Percentiles rank a stretch among this genome's conserved stretches.
Evolutionary conservation across 345 rosid genomes (phyloP).

Genomic region (Eutrema heterophyllum): DNA sequence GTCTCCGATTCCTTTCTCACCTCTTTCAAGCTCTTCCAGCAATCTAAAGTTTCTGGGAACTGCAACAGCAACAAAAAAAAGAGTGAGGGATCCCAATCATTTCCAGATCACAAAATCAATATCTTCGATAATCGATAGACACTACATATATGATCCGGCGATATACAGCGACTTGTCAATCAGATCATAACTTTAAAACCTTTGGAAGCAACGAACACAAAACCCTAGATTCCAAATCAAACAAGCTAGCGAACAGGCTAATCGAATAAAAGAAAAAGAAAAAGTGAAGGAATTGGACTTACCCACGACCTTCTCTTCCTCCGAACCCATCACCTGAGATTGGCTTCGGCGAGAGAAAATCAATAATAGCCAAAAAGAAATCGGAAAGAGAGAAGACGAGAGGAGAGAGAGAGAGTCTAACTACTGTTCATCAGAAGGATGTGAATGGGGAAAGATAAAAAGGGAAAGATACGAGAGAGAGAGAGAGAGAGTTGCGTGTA

Average conservation of each 20-base stretch:
- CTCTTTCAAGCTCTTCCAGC: conserved; percentile 85
- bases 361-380: background rate
- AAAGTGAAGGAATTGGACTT: background rate
- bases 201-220: background rate
- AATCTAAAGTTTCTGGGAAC: conserved; percentile 84
- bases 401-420: background rate
- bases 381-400: background rate
- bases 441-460: background rate
- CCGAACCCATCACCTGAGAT: conserved; percentile 12
- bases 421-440: conserved; percentile 1
- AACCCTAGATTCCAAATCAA: conserved; percentile 10
- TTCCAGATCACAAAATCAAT: background rate
- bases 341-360: background rate
- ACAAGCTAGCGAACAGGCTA: background rate
- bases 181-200: background rate
- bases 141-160: no score
- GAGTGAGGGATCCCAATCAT: background rate
- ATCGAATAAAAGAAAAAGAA: background rate
- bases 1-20: conserved; percentile 85
- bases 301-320: conserved; percentile 29
- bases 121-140: no score
- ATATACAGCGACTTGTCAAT: background rate
- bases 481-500: background rate
- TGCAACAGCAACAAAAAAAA: background rate
- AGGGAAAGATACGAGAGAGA: background rate